Base-by-base conservation (phyloP, 352 stramenopile genomes). In the Phytopythium ostracodes region DNA sequence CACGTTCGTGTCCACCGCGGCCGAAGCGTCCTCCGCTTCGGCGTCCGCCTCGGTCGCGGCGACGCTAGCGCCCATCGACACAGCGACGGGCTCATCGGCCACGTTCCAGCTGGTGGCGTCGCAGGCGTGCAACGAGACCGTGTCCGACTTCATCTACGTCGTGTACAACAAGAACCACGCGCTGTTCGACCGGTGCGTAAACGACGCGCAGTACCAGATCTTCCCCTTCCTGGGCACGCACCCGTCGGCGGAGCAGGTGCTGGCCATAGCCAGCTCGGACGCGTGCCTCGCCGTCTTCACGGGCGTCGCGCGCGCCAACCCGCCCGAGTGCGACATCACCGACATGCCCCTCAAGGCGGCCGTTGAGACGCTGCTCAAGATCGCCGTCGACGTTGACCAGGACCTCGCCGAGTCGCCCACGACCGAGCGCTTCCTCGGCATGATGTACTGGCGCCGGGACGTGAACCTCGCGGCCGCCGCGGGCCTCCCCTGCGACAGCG, bases 111-210 rank as follows among this genome's bases (percentile, higher is more conserved):
- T 80, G 55, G 76, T 83, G 25, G 59, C 67, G 29, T 71, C 75
- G 24, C 59, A 78, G 11, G 59, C 59, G 33, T 88, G 79, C 68
- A 77, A 76, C 44, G 61, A 65, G 27, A 72, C 66, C 4, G 71
- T 85, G 18, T 73, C 75, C n/a, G 63, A 72, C 38, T 74, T 62
- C 22, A 67, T 79, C 33, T 73, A 79, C 64, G 64, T 79, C 33
- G 63, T 84, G 2, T 88, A 83, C 71, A 70, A 71, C 42, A 82
- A 77, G 60, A 89, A 89, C 60, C 63, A 65, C 11, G 75, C 59
- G 62, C 61, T 89, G 36, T 81, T 82, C 46, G 77, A 86, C 56
- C 24, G 64, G 24, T 89, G 79, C 35, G 70, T 79, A 24, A 62
- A 42, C 24, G 76, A 82, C 42, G 68, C 67, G 31, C 66, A 73